These are phyloP conservation scores for Pholiota adiposa DNA, from an alignment of 1,284 basidiomycete species.

Conservation along the genomic window DNA sequence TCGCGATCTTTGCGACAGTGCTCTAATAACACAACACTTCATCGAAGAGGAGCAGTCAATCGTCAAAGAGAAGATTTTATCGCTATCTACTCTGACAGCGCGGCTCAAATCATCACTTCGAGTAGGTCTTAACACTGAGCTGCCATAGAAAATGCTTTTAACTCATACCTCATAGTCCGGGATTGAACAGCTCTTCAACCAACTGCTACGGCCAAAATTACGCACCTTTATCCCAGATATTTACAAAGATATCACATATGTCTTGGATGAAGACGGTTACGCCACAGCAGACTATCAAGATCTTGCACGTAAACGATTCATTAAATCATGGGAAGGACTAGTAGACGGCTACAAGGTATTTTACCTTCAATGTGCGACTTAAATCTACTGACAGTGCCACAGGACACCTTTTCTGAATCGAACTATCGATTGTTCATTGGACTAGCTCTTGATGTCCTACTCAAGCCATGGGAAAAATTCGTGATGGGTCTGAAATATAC, in stretches of 20 bases:
- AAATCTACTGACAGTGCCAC: neutral
- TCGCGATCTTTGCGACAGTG: conserved; percentile 65
- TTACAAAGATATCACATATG: conserved; percentile 88
- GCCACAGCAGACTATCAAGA: conserved; percentile 85
- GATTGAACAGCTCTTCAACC: conserved; percentile 93
- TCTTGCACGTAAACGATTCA: conserved; percentile 85
- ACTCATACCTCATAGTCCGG: conserved; percentile 58
- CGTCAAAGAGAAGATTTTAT: conserved; percentile 50
- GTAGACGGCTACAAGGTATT: conserved; percentile 84
- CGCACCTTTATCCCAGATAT: conserved; percentile 85
- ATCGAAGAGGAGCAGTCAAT: conserved; percentile 57
- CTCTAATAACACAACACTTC: conserved; percentile 73
- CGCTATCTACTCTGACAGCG: conserved; percentile 56
- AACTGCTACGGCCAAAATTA: conserved; percentile 85
- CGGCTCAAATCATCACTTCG: conserved; percentile 76
- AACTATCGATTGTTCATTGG: conserved; percentile 90
- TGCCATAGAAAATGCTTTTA: conserved; percentile 12
- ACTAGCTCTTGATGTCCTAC: conserved; percentile 83
- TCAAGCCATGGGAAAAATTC: conserved; percentile 94
- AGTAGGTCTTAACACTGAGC: conserved; percentile 46
- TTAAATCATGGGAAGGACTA: conserved; percentile 84
- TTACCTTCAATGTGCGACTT: conserved; percentile 15
- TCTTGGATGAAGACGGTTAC: conserved; percentile 89
- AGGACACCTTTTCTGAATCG: conserved; percentile 85
- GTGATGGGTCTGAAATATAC: conserved; percentile 84